These are phyloP conservation scores for Loxodes magnus DNA, from an alignment of 73 alveolate species.

Conservation along the genomic window DNA sequence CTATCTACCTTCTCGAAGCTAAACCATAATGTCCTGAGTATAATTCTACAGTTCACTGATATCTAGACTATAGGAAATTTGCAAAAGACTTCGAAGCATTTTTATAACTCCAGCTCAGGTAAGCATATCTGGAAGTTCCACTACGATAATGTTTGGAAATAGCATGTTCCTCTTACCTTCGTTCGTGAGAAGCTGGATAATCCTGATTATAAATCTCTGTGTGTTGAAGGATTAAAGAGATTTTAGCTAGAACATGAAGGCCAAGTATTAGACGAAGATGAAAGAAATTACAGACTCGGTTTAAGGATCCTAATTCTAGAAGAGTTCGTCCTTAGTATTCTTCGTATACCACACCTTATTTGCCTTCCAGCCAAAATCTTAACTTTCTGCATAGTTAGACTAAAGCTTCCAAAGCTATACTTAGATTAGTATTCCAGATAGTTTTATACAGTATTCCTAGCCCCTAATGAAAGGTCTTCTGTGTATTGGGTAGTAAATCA, in stretches of 20 bases:
- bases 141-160: conserved; percentile 10
- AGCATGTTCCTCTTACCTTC: background rate
- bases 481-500: no score
- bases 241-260: background rate
- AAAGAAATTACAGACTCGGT: conserved; percentile 11
- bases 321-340: conserved; percentile 11
- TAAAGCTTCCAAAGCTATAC: no score
- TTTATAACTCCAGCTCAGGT: no score
- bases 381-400: no score
- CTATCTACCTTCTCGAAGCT: no score
- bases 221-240: background rate
- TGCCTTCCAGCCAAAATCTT: conserved; percentile 4
- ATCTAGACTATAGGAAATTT: no score
- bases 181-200: background rate
- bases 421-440: no score
- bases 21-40: no score
- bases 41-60: no score
- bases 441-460: no score
- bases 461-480: no score
- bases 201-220: conserved; percentile 1
- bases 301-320: conserved; percentile 8
- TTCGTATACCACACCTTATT: conserved; percentile 6
- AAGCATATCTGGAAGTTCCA: conserved; percentile 8
- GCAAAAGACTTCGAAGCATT: no score
- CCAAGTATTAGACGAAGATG: conserved; percentile 9